Evolutionary conservation across 352 stramenopile genomes (phyloP).

Genomic region (Globisporangium middletonii): DNA sequence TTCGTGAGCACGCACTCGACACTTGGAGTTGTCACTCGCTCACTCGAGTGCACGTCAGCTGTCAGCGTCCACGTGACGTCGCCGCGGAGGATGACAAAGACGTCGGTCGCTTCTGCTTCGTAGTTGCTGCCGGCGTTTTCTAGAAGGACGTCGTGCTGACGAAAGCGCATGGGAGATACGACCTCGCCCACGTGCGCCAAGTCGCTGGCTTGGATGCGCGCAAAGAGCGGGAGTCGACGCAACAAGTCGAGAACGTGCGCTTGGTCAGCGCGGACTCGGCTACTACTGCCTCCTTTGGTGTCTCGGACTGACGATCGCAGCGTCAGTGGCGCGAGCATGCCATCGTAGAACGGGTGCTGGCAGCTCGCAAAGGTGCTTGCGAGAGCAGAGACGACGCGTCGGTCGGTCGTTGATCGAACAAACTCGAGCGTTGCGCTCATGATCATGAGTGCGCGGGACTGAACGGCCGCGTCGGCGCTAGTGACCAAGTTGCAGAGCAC

Average conservation of each 20-base stretch:
- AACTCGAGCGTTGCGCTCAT: neutral
- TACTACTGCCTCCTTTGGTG: too few relatives aligned
- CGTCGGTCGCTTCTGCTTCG: too few relatives aligned
- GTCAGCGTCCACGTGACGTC: slow-evolving; percentile 2
- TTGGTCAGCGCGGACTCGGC: neutral
- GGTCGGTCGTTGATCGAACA: neutral
- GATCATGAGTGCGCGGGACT: neutral
- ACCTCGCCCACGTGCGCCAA: neutral
- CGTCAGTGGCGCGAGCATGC: neutral
- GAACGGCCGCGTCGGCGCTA: neutral
- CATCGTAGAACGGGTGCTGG: slow-evolving; percentile 2
- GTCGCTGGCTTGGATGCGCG: neutral
- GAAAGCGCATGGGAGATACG: neutral
- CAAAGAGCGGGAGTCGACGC: slow-evolving; percentile 1
- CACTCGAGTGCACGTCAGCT: neutral
- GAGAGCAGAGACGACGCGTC: neutral
- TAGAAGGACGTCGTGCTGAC: neutral
- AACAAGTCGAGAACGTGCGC: neutral
- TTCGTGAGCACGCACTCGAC: neutral
- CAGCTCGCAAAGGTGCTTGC: neutral
- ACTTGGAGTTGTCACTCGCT: neutral
- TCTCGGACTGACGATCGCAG: neutral
- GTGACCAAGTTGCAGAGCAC: slow-evolving; percentile 2
- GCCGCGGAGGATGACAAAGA: slow-evolving; percentile 2
- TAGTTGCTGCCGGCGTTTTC: neutral